Evolutionary conservation across 148 eudicot species (phyloP).

Genomic region (Rhododendron ferrugineum): DNA sequence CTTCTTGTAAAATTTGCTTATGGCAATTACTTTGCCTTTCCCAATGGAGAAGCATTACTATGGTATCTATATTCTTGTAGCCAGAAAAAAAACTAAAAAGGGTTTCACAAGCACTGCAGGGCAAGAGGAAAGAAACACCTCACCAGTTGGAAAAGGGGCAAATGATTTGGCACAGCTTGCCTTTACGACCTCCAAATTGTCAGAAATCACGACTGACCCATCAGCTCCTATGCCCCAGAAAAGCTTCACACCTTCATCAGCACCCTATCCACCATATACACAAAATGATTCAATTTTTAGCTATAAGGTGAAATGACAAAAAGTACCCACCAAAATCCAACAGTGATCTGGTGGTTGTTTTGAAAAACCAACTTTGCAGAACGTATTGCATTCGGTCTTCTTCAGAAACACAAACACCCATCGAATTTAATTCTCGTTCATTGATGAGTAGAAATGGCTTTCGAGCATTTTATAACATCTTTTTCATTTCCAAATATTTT

Average conservation of each 20-base stretch:
- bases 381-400: background rate
- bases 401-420: background rate
- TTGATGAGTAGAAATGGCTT: background rate
- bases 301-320: background rate
- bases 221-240: slow-evolving; percentile 83
- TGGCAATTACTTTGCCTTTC: background rate
- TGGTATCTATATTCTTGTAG: background rate
- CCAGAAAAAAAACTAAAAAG: background rate
- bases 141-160: slow-evolving; percentile 89
- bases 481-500: background rate
- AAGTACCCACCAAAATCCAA: background rate
- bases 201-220: slow-evolving; percentile 76
- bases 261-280: slow-evolving; percentile 34
- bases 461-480: background rate
- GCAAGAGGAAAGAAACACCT: slow-evolving; percentile 1
- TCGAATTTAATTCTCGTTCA: background rate
- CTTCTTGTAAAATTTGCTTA: background rate
- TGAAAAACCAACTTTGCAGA: background rate
- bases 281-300: background rate
- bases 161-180: slow-evolving; percentile 80
- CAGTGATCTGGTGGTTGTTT: background rate
- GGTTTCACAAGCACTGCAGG: too few species aligned
- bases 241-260: slow-evolving; percentile 55
- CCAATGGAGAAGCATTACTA: background rate
- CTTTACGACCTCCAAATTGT: slow-evolving; percentile 52